Evolutionary conservation across 2,329 filamentous ascomycete species (phyloP).

Genomic region (Aspergillus arachidicola): DNA sequence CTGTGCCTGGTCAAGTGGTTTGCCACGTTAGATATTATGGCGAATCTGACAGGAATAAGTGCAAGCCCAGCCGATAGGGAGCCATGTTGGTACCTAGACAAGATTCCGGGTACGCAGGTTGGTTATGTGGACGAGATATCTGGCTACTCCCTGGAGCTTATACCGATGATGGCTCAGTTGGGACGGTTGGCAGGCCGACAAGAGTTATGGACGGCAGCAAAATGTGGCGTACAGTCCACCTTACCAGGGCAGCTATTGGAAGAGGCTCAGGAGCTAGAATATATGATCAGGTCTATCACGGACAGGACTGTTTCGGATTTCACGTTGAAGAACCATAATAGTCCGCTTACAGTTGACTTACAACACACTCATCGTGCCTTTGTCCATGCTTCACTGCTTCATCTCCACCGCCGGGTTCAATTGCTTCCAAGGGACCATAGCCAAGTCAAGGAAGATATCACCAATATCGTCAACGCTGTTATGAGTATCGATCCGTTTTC

Average conservation of each 20-base stretch:
- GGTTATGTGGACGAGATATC: conserved; percentile 31
- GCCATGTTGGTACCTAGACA: conserved; percentile 14
- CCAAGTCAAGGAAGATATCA: conserved; percentile 23
- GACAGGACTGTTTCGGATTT: conserved; percentile 11
- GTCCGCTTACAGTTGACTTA: conserved; percentile 22
- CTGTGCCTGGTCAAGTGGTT: conserved; percentile 34
- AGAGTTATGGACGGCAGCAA: not conserved
- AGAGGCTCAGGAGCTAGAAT: conserved; percentile 18
- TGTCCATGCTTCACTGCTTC: conserved; percentile 29
- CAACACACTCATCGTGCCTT: conserved; percentile 29
- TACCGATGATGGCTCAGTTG: conserved; percentile 28
- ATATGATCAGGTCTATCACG: conserved; percentile 9
- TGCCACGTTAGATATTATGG: conserved; percentile 30
- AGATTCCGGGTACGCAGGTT: conserved; percentile 2
- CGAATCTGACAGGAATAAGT: conserved; percentile 26
- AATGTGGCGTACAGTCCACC: not conserved
- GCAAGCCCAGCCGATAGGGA: conserved; percentile 10
- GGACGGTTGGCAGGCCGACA: conserved; percentile 20
- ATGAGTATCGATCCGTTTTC: conserved; percentile 24
- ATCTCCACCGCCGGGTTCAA: conserved; percentile 32
- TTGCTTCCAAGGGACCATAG: conserved; percentile 19
- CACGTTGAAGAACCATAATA: conserved; percentile 3
- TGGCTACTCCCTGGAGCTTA: conserved; percentile 31
- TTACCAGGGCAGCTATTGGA: not conserved
- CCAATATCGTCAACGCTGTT: conserved; percentile 23